Evolutionary conservation across 306 rosid genomes (phyloP).

Genomic region (peach (Prunus persica)): Prunus_persica_NCBIv2 NC_034016.1:9854001-9854500

Average conservation of each 20-base stretch:
- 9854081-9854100: slow-evolving; percentile 21
- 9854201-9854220: slow-evolving; percentile 65
- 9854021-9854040: slow-evolving; percentile 35
- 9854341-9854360: slow-evolving; percentile 58
- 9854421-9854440: slow-evolving; percentile 54
- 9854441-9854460: slow-evolving; percentile 63
- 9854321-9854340: slow-evolving; percentile 27
- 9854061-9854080: slow-evolving; percentile 36
- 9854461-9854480: slow-evolving; percentile 57
- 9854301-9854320: slow-evolving; percentile 74
- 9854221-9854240: slow-evolving; percentile 27
- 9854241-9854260: slow-evolving; percentile 76
- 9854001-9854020: slow-evolving; percentile 27
- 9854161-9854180: slow-evolving; percentile 27
- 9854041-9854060: slow-evolving; percentile 34
- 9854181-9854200: slow-evolving; percentile 55
- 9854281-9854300: slow-evolving; percentile 47
- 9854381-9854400: slow-evolving; percentile 64
- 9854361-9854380: slow-evolving; percentile 61
- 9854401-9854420: slow-evolving; percentile 51
- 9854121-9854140: slow-evolving; percentile 31
- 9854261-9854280: slow-evolving; percentile 61
- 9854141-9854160: neutral
- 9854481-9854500: slow-evolving; percentile 68
- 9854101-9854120: slow-evolving; percentile 20